These are phyloP conservation scores for Mixia osmundae DNA, from an alignment of 1,284 basidiomycete genomes.

Conservation along the genomic window DNA sequence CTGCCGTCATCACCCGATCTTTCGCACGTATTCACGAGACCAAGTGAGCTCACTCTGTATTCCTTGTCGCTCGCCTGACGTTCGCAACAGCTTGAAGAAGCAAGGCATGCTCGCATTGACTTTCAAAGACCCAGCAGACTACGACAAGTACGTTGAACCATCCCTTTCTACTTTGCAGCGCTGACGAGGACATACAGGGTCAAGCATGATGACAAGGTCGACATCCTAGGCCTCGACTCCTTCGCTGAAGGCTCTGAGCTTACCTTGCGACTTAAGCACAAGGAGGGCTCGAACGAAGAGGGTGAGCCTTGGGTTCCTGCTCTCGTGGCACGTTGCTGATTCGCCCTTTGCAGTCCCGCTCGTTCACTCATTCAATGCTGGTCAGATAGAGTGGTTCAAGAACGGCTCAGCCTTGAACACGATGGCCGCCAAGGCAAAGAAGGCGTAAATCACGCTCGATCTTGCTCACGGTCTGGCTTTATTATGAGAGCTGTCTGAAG, in stretches of 20 bases:
- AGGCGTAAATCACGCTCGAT: no score
- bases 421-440: conserved; percentile 7
- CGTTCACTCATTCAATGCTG: conserved; percentile 16
- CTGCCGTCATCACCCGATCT: conserved; percentile 80
- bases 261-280: conserved; percentile 52
- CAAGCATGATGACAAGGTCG: conserved; percentile 54
- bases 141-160: no score
- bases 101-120: conserved; percentile 63
- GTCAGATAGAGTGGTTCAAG: conserved; percentile 14
- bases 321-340: no score
- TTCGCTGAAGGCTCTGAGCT: conserved; percentile 76
- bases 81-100: conserved; percentile 4
- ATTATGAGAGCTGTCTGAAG: no score
- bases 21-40: conserved; percentile 96
- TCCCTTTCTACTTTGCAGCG: no score
- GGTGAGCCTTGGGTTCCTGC: no score
- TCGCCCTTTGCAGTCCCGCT: conserved; percentile 14
- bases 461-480: no score
- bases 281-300: no score
- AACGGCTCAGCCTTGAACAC: conserved; percentile 9
- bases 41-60: no score
- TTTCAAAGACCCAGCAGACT: conserved; percentile 67
- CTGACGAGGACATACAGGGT: no score
- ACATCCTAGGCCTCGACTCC: conserved; percentile 54
- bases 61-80: no score